These are phyloP conservation scores for Tylopilus orsonianus DNA, from an alignment of 1,284 basidiomycete species.

Conservation along the genomic window DNA sequence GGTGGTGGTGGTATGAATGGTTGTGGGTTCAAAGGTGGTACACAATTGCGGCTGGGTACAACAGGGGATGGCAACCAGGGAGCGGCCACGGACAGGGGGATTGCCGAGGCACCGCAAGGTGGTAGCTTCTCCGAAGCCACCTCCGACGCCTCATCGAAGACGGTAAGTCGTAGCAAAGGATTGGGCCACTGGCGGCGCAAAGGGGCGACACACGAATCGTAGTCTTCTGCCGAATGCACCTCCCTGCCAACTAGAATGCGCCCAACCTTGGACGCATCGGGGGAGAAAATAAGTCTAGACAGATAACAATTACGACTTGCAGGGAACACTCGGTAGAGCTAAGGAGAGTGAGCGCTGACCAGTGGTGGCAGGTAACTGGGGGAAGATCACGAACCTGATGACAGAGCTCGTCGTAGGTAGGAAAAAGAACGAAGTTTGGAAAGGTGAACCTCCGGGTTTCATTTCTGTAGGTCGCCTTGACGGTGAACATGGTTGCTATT, in stretches of 20 bases:
- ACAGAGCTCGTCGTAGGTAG: constrained; percentile 42
- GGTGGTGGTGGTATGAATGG: constrained; percentile 18
- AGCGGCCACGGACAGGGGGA: not conserved
- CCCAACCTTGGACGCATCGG: constrained; percentile 45
- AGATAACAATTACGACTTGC: constrained; percentile 58
- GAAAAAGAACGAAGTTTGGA: constrained; percentile 39
- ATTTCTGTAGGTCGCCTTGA: constrained; percentile 53
- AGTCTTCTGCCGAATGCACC: constrained; percentile 58
- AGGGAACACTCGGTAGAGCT: constrained; percentile 72
- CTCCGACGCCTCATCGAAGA: constrained; percentile 49
- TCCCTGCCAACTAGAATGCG: constrained; percentile 63
- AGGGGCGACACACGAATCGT: constrained; percentile 47
- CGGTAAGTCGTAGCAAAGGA: constrained; percentile 60
- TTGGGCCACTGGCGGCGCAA: constrained; percentile 54
- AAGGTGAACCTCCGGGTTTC: constrained; percentile 53
- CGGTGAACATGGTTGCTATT: constrained; percentile 47
- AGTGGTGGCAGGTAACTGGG: constrained; percentile 8
- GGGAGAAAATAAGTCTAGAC: constrained; percentile 65
- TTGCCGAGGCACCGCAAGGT: not conserved
- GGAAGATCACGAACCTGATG: constrained; percentile 39
- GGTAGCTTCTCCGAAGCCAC: constrained; percentile 6
- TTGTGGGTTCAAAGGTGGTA: not conserved
- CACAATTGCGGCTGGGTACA: constrained; percentile 2
- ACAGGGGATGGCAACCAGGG: constrained; percentile 7
- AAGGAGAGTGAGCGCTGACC: constrained; percentile 20